Evolutionary conservation across 345 rosid species (phyloP).

Genomic region (Aurinia saxatilis): DNA sequence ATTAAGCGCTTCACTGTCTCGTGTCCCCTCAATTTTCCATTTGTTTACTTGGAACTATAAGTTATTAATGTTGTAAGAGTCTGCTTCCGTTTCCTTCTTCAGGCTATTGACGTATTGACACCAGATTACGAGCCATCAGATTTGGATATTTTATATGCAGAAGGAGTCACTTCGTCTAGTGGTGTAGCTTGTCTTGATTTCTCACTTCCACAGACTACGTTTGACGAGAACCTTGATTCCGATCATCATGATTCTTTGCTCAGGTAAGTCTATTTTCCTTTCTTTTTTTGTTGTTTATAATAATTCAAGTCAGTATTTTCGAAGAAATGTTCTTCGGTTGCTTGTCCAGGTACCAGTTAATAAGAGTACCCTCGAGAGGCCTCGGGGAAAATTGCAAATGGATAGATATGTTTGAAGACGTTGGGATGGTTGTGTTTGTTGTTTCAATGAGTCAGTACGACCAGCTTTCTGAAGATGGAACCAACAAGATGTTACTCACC

Average conservation of each 20-base stretch:
- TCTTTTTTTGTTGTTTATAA: neutral
- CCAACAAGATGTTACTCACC: constrained; percentile 72
- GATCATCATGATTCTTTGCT: constrained; percentile 71
- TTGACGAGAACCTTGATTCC: constrained; percentile 50
- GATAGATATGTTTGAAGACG: constrained; percentile 98
- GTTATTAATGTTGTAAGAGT: constrained; percentile 1
- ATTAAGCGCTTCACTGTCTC: constrained; percentile 26
- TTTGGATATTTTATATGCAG: constrained; percentile 87
- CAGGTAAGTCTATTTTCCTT: constrained; percentile 36
- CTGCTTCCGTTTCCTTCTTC: constrained; percentile 4
- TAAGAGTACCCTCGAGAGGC: constrained; percentile 79
- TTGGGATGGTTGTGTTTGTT: constrained; percentile 84
- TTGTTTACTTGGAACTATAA: neutral
- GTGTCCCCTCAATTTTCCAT: neutral
- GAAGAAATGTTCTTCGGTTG: neutral
- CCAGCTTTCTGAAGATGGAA: constrained; percentile 48
- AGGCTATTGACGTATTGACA: constrained; percentile 74
- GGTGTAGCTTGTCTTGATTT: constrained; percentile 88
- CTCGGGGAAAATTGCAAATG: constrained; percentile 92
- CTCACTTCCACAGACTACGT: constrained; percentile 62
- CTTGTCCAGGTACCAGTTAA: constrained; percentile 72
- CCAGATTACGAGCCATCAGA: constrained; percentile 92
- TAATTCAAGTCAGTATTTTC: neutral
- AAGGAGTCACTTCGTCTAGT: constrained; percentile 93
- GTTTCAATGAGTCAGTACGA: constrained; percentile 80